Conservation (phyloP, 2,329 filamentous ascomycete genomes). For the Clonostachys rosea region DNA sequence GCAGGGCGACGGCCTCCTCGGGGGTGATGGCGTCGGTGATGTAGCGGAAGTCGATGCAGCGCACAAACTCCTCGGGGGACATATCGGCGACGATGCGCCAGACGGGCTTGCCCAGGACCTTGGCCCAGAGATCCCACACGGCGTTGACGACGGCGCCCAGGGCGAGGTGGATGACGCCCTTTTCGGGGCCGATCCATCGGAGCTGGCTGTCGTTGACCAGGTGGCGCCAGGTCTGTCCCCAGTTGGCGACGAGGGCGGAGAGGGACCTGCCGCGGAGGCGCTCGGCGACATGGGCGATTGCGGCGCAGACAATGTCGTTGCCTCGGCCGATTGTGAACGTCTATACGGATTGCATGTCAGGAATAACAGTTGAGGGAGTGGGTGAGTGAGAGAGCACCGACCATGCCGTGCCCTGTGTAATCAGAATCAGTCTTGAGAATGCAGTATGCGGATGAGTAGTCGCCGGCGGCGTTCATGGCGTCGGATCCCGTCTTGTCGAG, state of each 20-base stretch:
- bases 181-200: conserved; percentile 91
- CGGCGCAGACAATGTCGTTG: conserved; percentile 87
- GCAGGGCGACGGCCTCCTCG: conserved; percentile 70
- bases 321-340: conserved; percentile 84
- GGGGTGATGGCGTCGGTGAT: conserved; percentile 91
- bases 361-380: background rate
- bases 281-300: conserved; percentile 73
- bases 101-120: conserved; percentile 78
- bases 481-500: conserved; percentile 95
- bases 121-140: conserved; percentile 94
- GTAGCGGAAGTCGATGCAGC: conserved; percentile 90
- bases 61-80: conserved; percentile 80
- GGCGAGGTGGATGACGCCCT: conserved; percentile 89
- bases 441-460: conserved; percentile 94
- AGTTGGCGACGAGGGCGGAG: conserved; percentile 71
- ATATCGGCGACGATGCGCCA: conserved; percentile 90
- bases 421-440: conserved; percentile 77
- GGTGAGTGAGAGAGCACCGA: conserved; percentile 20
- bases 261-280: conserved; percentile 73
- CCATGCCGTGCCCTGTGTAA: conserved; percentile 74
- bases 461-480: conserved; percentile 91
- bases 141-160: conserved; percentile 87
- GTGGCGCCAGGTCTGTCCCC: conserved; percentile 86
- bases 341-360: conserved; percentile 17
- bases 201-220: conserved; percentile 89